phyloP scores from a whole-genome alignment of 495 filamentous ascomycete genomes.

The Penicillium flavigenum region DNA sequence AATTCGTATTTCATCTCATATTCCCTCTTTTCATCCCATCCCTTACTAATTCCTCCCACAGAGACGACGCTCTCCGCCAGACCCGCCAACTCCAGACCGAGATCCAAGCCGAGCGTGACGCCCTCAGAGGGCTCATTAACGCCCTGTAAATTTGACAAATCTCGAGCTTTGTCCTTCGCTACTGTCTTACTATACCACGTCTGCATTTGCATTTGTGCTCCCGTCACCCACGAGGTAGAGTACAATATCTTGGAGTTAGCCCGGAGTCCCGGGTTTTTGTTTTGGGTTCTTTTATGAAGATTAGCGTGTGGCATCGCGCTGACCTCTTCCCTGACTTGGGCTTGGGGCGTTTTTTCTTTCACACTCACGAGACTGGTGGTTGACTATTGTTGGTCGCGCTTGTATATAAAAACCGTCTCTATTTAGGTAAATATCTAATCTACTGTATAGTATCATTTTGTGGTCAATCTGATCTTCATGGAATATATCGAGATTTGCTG shows the following conservation, averaged over 20 bases:
- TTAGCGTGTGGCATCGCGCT: conserved; percentile 18
- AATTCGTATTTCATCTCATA: conserved; percentile 9
- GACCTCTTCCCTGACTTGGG: conserved; percentile 9
- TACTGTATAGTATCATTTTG: conserved; percentile 23
- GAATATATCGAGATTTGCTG: not conserved
- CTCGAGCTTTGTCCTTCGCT: conserved; percentile 4
- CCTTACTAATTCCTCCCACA: conserved; percentile 40
- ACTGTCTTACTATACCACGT: conserved; percentile 26
- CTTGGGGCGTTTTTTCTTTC: conserved; percentile 6
- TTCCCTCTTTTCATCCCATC: conserved; percentile 8
- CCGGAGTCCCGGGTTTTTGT: conserved; percentile 13
- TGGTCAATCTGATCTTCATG: not conserved
- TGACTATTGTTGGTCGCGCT: conserved; percentile 11
- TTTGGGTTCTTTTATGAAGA: conserved; percentile 8
- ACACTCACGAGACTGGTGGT: conserved; percentile 8
- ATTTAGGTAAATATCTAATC: conserved; percentile 24
- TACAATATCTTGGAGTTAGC: conserved; percentile 17
- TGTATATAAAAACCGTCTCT: conserved; percentile 27
- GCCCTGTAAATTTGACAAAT: conserved; percentile 9
- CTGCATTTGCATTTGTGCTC: conserved; percentile 29
- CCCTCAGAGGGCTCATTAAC: conserved; percentile 45
- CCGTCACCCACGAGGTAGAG: conserved; percentile 11
- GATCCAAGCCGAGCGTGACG: conserved; percentile 58
- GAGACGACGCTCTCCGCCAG: conserved; percentile 81
- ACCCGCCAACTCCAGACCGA: conserved; percentile 73